phyloP scores from a whole-genome alignment of 1,284 basidiomycete genomes.

The Pisolithus thermaeus region DNA sequence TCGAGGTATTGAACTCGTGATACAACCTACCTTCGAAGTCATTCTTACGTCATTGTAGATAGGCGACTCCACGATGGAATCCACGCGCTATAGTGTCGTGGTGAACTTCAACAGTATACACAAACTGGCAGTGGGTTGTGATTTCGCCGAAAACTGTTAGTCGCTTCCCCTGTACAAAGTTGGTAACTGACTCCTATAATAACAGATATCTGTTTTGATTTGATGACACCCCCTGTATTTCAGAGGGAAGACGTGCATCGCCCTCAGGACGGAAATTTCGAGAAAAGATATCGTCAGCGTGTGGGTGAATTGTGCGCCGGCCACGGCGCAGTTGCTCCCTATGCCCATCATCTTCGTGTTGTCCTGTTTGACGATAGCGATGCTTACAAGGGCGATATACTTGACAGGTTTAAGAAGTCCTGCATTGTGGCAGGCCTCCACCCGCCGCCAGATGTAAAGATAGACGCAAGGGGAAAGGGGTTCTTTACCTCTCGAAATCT shows the following conservation, averaged over 20 bases:
- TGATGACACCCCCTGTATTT: conserved; percentile 54
- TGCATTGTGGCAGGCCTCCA: conserved; percentile 49
- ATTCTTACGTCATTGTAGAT: conserved; percentile 33
- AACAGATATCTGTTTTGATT: conserved; percentile 60
- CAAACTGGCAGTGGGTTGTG: conserved; percentile 52
- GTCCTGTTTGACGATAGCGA: conserved; percentile 39
- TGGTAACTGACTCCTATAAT: conserved; percentile 1
- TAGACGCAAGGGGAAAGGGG: conserved; percentile 42
- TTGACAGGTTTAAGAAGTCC: conserved; percentile 43
- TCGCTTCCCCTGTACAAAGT: conserved; percentile 6
- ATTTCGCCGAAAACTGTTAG: conserved; percentile 41
- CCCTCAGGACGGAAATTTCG: conserved; percentile 37
- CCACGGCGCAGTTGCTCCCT: conserved; percentile 53
- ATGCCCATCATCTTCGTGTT: conserved; percentile 61
- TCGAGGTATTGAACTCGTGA: conserved; percentile 38
- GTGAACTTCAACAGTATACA: conserved; percentile 54
- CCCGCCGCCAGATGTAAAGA: conserved; percentile 28
- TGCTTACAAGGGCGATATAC: conserved; percentile 30
- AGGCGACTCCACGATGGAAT: conserved; percentile 48
- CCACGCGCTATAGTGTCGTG: conserved; percentile 43
- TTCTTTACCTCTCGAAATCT: conserved; percentile 49
- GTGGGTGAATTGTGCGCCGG: conserved; percentile 48
- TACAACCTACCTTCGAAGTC: not conserved
- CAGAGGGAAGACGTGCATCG: conserved; percentile 55
- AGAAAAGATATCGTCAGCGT: conserved; percentile 43